Evolutionary conservation across 2,329 filamentous ascomycete genomes (phyloP).

Genomic region (Epichloe festucae): DNA sequence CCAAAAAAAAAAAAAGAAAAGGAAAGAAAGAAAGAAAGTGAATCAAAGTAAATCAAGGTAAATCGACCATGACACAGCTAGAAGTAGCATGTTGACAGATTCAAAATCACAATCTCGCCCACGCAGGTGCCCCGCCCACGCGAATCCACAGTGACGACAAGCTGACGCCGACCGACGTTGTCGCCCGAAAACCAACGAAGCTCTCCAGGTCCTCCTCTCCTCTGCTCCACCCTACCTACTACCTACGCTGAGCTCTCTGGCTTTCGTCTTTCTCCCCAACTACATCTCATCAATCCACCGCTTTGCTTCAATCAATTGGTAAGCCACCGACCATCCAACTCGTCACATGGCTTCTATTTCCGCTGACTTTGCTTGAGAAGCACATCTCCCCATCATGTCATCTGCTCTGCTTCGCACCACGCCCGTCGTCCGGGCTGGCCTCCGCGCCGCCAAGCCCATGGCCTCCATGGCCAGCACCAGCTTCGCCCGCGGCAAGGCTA

Average conservation of each 20-base stretch:
- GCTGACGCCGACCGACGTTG: background rate
- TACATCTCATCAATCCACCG: too few species aligned
- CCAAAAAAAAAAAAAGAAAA: too few species aligned
- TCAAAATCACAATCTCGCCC: too few species aligned
- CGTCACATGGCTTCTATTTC: background rate
- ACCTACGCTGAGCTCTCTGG: background rate
- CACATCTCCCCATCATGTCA: constrained; percentile 45
- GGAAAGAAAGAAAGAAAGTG: too few species aligned
- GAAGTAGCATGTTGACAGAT: too few species aligned
- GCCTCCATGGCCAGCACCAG: constrained; percentile 58
- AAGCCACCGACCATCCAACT: background rate
- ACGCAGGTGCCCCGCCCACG: too few species aligned
- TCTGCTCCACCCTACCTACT: background rate
- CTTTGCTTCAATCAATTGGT: background rate
- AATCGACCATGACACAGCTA: too few species aligned
- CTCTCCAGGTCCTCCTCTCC: background rate
- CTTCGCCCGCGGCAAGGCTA: constrained; percentile 79
- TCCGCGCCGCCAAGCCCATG: constrained; percentile 51
- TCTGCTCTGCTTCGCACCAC: constrained; percentile 60
- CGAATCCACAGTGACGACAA: constrained; percentile 7
- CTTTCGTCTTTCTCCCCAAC: too few species aligned
- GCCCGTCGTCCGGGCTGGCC: constrained; percentile 53
- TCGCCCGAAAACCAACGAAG: background rate
- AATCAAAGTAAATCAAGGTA: too few species aligned
- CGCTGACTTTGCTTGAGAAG: too few species aligned